Evolutionary conservation across 768 basidiomycete species (phyloP), one percentile per base, ranked within the genome.

Genomic region (Macrolepiota fuliginosa): DNA sequence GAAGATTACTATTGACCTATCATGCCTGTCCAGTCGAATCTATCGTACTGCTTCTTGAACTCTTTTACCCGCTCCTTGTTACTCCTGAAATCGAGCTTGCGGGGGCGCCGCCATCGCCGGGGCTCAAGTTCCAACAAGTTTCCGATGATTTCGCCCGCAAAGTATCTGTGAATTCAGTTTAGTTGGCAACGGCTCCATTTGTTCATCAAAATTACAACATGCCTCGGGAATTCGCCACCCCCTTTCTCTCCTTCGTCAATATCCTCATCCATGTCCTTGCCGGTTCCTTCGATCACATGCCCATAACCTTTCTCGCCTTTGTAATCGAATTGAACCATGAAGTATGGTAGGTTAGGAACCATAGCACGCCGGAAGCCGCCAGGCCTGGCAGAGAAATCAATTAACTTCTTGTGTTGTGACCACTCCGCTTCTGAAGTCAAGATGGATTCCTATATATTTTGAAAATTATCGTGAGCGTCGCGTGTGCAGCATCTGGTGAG

Each of bases 281-380:
- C 85, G 0, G 86, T 84, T 1, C 97, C 97, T 72, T 99, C 97
- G 63, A 99, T 97, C 64, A 99, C 92, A 74, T 99, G 97, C 0
- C 97, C 97, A 70, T 94, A 99, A 1, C 97, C 97, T 69, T 93
- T 94, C 74, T 98, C 95, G 25, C 97, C 95, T 69, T 96, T 98
- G 74, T 98, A 82, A 74, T 99, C 97, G 73, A 96, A 99, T 67
- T 96, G 95, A 6, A 98, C 92, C 93, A 96, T 96, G 69, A 99
- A 99, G 74, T 99, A 99, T 0, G 97, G 97, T 32, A 99, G 77
- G 69, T 98, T 97, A 2, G 96, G 88, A 11, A 99, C 96, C 90
- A 99, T 92, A 25, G 92, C 88, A 0, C 96, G 84, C 45, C 96
- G 82, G 79, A 98, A 98, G 2, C 96, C 96, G 17, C 96, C 96